Evolutionary conservation across 345 rosid genomes (phyloP).

Genomic region (Kandelia obovata): DNA sequence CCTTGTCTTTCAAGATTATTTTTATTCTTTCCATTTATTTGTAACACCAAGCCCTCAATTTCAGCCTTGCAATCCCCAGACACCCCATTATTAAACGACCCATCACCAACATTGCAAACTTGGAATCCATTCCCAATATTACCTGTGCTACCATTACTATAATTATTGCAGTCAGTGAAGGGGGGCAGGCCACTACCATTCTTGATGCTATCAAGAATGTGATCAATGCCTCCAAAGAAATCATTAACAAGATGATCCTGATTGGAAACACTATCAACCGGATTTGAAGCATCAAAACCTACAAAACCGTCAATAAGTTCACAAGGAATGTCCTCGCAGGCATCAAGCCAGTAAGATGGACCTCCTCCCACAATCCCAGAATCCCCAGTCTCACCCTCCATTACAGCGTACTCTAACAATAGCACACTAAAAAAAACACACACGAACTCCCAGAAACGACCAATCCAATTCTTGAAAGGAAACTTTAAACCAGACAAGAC

Average conservation of each 20-base stretch:
- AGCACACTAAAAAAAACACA: neutral
- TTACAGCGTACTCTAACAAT: constrained; percentile 18
- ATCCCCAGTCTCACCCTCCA: constrained; percentile 53
- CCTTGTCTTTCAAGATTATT: constrained; percentile 17
- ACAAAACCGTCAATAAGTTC: constrained; percentile 65
- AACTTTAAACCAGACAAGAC: too few species aligned
- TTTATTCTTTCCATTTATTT: constrained; percentile 19
- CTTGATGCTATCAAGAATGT: constrained; percentile 78
- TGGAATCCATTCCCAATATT: constrained; percentile 21
- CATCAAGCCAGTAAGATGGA: constrained; percentile 93
- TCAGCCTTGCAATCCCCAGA: constrained; percentile 17
- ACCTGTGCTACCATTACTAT: neutral
- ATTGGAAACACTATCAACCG: constrained; percentile 38
- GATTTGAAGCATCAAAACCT: constrained; percentile 52
- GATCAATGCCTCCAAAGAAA: constrained; percentile 93
- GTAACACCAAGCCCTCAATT: constrained; percentile 19
- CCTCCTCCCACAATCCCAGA: constrained; percentile 28
- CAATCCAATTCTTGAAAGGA: too few species aligned
- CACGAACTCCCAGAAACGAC: neutral
- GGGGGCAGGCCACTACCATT: constrained; percentile 62
- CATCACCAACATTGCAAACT: constrained; percentile 22
- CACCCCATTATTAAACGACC: constrained; percentile 16
- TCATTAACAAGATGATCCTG: constrained; percentile 42
- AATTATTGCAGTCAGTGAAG: neutral
- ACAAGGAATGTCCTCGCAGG: constrained; percentile 75